phyloP scores from a whole-genome alignment of 805 yeast species.

The Vanderwaltozyma yarrowii region DNA sequence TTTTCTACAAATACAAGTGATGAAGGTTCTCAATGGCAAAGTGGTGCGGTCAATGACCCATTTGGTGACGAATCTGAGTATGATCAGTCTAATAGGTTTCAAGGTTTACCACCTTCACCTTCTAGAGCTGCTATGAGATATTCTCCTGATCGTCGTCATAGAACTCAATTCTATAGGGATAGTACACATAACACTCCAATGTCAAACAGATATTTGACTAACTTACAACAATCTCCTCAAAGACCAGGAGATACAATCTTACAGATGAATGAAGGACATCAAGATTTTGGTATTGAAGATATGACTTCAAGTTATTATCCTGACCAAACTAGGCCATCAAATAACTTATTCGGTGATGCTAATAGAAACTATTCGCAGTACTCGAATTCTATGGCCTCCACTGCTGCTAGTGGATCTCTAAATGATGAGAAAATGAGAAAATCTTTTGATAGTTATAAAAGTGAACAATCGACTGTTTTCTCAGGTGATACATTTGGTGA shows the following conservation, averaged over 20 bases:
- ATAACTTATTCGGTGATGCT: constrained; percentile 5
- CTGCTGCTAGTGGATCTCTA: constrained; percentile 16
- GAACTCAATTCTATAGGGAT: constrained; percentile 24
- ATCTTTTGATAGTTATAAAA: constrained; percentile 43
- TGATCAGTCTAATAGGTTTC: constrained; percentile 22
- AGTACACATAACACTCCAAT: constrained; percentile 26
- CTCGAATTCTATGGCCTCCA: constrained; percentile 16
- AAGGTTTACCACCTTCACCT: constrained; percentile 32
- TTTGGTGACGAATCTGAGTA: constrained; percentile 12
- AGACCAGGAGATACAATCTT: constrained; percentile 44
- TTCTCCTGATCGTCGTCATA: constrained; percentile 31
- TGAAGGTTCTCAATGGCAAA: neutral
- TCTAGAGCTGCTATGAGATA: constrained; percentile 31
- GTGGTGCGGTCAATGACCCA: constrained; percentile 1
- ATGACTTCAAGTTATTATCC: constrained; percentile 14
- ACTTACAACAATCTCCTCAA: constrained; percentile 63
- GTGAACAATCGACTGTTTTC: constrained; percentile 23
- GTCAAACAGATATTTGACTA: constrained; percentile 52
- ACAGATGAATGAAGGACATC: constrained; percentile 32
- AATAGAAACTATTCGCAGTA: constrained; percentile 3
- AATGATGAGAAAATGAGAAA: constrained; percentile 38
- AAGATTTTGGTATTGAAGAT: constrained; percentile 29
- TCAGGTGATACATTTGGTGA: constrained; percentile 28
- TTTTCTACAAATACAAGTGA: constrained; percentile 6
- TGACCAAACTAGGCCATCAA: constrained; percentile 5